Base-by-base conservation (phyloP, 2,329 filamentous ascomycete species). In the Didymella lethalis region DNA sequence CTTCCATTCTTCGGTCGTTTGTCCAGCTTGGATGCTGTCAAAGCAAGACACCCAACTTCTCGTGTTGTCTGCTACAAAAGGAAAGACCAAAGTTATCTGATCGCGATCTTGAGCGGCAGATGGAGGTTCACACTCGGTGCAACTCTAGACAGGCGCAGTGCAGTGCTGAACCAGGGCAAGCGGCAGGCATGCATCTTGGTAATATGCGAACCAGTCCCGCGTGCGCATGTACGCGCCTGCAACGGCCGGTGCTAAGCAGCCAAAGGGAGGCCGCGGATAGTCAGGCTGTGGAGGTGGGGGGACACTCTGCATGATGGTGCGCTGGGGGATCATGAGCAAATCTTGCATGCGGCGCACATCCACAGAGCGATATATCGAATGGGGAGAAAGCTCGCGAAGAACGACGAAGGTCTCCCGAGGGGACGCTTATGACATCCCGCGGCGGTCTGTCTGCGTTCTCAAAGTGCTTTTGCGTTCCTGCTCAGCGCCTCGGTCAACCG, bases 271-370 rank as follows among this genome's bases (percentile, higher is more conserved):
- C n/a, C 31, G 31, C 45, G 57, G 43, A 51, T 59, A 10, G 45
- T 54, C 57, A 62, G 40, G 46, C 49, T 44, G 52, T 46, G 34
- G 56, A 53, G 62, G 60, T 59, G 64, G 51, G 61, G 57, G 62
- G 56, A 44, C 25, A 28, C 56, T 31, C 53, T 66, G 63, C 62
- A 65, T 60, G 59, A 57, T 59, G 38, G 49, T 47, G 51, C 46
- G 49, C 38, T 46, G 20, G n/a, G 61, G 61, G 53, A 61, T 48
- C 58, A 67, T 69, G 67, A 66, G 59, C 68, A 36, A 66, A 70
- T 70, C 62, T 60, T 68, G 67, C 67, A 71, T 63, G 47, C 54
- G 57, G 65, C 61, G 63, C 62, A 64, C 62, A 61, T 61, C 51
- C 57, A 54, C 56, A 25, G 52, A 48, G 45, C 40, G 50, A 57